Base-by-base conservation (phyloP, 2,329 filamentous ascomycete species). In the Aspergillus unguis region DNA sequence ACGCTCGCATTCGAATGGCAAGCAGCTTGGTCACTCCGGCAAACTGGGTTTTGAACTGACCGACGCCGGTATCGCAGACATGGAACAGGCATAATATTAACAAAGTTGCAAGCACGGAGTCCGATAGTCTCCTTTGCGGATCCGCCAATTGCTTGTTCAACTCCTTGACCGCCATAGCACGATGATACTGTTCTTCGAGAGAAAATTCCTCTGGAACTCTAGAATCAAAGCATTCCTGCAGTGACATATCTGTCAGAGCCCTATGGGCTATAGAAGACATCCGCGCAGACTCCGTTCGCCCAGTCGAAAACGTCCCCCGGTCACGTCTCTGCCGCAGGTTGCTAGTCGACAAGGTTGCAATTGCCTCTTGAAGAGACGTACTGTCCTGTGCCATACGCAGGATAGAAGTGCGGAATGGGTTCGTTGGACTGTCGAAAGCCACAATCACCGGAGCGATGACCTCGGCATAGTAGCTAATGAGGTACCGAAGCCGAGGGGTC, bases 401-500 rank as follows among this genome's bases (percentile, higher is more conserved):
- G 50, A 96, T 85, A 66, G 95, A 87, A 62, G 86, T 85, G 56
- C 91, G 82, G 68, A 92, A 96, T 1, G 92, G 92, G 69, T 96
- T 96, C 57, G 80, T 81, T 1, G 88, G 87, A 8, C 86, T 86
- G 68, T 97, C 92, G 69, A 96, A 91, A 60, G 91, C 89, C 46
- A 96, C 91, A 72, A 96, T 88, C 54, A 90, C 90, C 4, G 90
- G 89, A 60, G 91, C 94, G 75, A 97, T 92, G 65, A 90, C 88
- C 70, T 90, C 91, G 66, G 92, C 87, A 72, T 95, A 96, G 72
- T 96, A 96, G 68, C 95, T 88, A 77, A 96, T 87, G 66, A 96
- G 86, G 72, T 88, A 95, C 59, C 88, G 86, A 76, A 95, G 87
- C 66, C 90, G 87, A 53, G 86, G 84, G 55, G 89, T 85, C 75